Conservation (phyloP, 139 green algal genomes). For the Auxenochlorella pyrenoidosa region DNA sequence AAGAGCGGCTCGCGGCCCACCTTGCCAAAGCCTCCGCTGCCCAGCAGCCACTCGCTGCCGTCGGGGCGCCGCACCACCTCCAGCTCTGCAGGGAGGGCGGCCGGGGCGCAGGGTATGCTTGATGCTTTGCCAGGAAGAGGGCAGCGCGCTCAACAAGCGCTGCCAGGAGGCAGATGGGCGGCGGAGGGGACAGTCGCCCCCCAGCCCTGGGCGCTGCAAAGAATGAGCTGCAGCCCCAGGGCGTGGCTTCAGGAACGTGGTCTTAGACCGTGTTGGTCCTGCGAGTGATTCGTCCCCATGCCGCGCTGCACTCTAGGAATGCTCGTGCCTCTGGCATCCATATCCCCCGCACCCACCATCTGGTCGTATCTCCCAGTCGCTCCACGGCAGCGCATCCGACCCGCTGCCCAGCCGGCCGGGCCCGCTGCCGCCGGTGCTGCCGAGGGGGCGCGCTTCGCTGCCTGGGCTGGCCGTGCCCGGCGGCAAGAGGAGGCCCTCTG, state of each 20-base stretch:
- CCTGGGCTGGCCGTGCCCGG: background rate
- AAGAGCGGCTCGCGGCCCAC: background rate
- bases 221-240: too few relatives aligned
- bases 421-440: background rate
- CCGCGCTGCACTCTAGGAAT: too few relatives aligned
- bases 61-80: constrained; percentile 39
- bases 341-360: constrained; percentile 31
- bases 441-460: background rate
- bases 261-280: too few relatives aligned
- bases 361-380: constrained; percentile 33
- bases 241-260: too few relatives aligned
- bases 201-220: too few relatives aligned
- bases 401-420: background rate
- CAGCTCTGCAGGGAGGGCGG: constrained; percentile 16
- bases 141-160: too few relatives aligned
- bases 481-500: background rate
- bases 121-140: too few relatives aligned
- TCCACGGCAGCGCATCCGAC: constrained; percentile 17
- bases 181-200: too few relatives aligned
- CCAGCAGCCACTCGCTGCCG: constrained; percentile 51
- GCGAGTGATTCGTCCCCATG: too few relatives aligned
- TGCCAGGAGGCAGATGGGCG: too few relatives aligned
- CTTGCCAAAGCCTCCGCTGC: constrained; percentile 46
- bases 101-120: background rate
- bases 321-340: too few relatives aligned